Conservation (phyloP, 2,329 filamentous ascomycete species). For the Exophiala sp. region DNA sequence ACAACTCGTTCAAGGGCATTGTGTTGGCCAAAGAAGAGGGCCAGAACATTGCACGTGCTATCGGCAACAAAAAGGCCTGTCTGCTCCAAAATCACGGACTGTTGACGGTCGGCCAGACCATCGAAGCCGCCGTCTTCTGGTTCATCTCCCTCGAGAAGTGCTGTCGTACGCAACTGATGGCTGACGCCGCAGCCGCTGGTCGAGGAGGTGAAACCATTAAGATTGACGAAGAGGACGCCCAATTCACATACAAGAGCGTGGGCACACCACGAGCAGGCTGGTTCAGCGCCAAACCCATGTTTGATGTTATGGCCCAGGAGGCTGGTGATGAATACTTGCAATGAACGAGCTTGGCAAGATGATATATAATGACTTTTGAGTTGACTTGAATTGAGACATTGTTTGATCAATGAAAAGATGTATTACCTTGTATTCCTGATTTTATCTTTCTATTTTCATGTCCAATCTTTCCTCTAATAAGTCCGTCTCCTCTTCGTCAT, state of each 20-base stretch:
- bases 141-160: slow-evolving; percentile 51
- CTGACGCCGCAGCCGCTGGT: slow-evolving; percentile 50
- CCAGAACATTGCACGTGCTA: slow-evolving; percentile 34
- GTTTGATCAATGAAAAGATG: too few relatives aligned
- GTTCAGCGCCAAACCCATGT: slow-evolving; percentile 66
- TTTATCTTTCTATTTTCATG: too few relatives aligned
- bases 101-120: slow-evolving; percentile 38
- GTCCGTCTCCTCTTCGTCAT: too few relatives aligned
- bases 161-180: slow-evolving; percentile 49
- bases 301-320: slow-evolving; percentile 63
- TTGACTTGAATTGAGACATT: neutral
- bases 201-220: slow-evolving; percentile 59
- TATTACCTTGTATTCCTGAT: too few relatives aligned
- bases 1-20: slow-evolving; percentile 37
- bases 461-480: too few relatives aligned
- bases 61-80: slow-evolving; percentile 39
- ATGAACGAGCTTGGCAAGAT: neutral
- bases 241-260: slow-evolving; percentile 60
- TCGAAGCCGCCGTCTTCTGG: slow-evolving; percentile 49
- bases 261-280: slow-evolving; percentile 58
- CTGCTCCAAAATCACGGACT: slow-evolving; percentile 41
- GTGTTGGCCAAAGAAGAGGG: slow-evolving; percentile 40
- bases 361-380: neutral
- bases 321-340: slow-evolving; percentile 50
- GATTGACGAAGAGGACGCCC: slow-evolving; percentile 62